Percentiles rank a stretch among this genome's conserved stretches.
phyloP scores from a whole-genome alignment of 2,329 filamentous ascomycete species.

The Pseudocercospora pini-densiflorae region DNA sequence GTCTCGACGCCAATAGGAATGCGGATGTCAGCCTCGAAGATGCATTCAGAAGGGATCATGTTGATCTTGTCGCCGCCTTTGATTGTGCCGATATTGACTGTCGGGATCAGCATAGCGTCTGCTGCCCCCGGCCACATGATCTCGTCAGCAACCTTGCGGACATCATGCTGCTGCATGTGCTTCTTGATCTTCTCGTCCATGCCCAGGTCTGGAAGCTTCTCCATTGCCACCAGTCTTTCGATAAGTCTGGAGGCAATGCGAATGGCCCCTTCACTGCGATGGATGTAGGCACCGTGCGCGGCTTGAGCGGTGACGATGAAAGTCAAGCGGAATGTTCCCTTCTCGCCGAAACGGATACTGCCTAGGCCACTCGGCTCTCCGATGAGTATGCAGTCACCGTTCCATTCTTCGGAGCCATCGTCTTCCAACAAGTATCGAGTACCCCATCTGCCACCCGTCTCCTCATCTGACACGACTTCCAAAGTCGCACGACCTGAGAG shows the following conservation, averaged over 20 bases:
- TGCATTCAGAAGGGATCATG: constrained; percentile 46
- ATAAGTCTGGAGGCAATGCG: constrained; percentile 43
- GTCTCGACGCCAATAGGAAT: constrained; percentile 46
- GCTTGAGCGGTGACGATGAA: constrained; percentile 42
- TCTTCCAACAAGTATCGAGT: constrained; percentile 44
- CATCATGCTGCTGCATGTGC: constrained; percentile 39
- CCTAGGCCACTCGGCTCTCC: constrained; percentile 46
- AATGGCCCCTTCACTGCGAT: constrained; percentile 46
- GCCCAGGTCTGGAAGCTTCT: constrained; percentile 34
- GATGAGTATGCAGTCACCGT: constrained; percentile 46
- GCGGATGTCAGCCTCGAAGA: constrained; percentile 48
- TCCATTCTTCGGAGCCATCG: constrained; percentile 38
- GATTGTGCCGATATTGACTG: constrained; percentile 49
- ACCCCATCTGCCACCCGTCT: constrained; percentile 46
- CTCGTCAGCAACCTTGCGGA: constrained; percentile 40
- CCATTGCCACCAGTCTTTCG: constrained; percentile 36
- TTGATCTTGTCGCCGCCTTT: constrained; percentile 49
- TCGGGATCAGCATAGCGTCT: constrained; percentile 41
- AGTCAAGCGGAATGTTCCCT: constrained; percentile 47
- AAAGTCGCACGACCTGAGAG: constrained; percentile 31
- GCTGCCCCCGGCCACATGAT: constrained; percentile 45
- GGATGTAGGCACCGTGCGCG: constrained; percentile 48
- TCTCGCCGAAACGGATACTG: constrained; percentile 49
- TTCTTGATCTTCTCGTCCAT: constrained; percentile 36
- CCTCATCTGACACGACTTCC: constrained; percentile 47